phyloP scores from a whole-genome alignment of 805 yeast genomes.

The Starmerella khaoyaiensis region DNA sequence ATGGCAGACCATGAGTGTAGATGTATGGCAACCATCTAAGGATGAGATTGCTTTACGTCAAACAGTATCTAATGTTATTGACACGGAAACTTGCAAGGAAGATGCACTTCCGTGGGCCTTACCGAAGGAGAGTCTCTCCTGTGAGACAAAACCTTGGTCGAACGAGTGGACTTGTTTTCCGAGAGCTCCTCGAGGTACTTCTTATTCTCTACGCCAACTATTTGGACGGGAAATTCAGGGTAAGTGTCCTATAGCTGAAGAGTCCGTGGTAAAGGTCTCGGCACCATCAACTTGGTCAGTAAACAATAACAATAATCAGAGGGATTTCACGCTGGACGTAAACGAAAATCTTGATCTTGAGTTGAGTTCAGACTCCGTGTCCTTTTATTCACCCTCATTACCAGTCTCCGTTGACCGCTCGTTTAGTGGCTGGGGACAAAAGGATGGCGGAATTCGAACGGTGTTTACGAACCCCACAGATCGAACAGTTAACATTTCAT shows the following conservation, averaged over 20 bases:
- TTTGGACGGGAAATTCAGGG: constrained; percentile 62
- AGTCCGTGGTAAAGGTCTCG: constrained; percentile 10
- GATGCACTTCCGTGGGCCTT: constrained; percentile 74
- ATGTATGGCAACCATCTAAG: constrained; percentile 47
- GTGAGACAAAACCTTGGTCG: constrained; percentile 50
- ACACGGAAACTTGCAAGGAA: constrained; percentile 56
- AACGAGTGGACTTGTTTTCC: constrained; percentile 73
- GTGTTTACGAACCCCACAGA: constrained; percentile 54
- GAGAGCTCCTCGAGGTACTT: constrained; percentile 13
- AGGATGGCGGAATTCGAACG: constrained; percentile 75
- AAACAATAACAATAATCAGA: background rate
- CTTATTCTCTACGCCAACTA: constrained; percentile 46
- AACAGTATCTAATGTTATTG: constrained; percentile 56
- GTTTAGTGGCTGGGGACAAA: constrained; percentile 83
- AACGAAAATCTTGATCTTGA: constrained; percentile 25
- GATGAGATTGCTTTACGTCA: constrained; percentile 34
- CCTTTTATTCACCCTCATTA: too few relatives aligned
- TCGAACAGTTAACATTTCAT: constrained; percentile 39
- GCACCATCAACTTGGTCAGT: constrained; percentile 15
- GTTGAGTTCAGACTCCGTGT: constrained; percentile 37
- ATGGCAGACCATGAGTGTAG: constrained; percentile 91
- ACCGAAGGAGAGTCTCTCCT: constrained; percentile 53
- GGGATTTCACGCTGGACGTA: background rate
- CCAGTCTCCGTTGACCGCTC: constrained; percentile 72
- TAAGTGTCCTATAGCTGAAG: constrained; percentile 42